Conservation (phyloP, 192 early-diverging fungal species). For the Phycomyces nitens region DNA sequence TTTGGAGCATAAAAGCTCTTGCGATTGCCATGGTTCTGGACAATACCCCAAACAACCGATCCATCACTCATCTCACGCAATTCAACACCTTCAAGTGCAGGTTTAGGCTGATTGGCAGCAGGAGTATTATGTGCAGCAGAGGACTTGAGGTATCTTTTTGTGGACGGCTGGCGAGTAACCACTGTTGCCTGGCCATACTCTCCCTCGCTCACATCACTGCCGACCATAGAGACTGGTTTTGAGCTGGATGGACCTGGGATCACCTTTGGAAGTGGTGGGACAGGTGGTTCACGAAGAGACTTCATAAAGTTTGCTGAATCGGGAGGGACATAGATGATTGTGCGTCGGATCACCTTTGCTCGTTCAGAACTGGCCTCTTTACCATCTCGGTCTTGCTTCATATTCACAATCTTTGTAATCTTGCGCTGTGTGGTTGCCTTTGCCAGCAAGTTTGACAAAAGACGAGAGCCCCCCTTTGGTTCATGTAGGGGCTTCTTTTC, state of each 20-base stretch:
- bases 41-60: constrained; percentile 31
- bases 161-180: constrained; percentile 9
- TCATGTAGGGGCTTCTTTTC: neutral
- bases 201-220: neutral
- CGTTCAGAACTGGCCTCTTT: neutral
- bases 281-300: neutral
- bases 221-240: neutral
- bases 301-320: constrained; percentile 10
- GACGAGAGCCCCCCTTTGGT: neutral
- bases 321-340: constrained; percentile 32
- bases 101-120: neutral
- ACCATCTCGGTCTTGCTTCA: constrained; percentile 8
- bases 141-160: neutral
- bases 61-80: constrained; percentile 38
- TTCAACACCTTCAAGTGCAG: constrained; percentile 29
- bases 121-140: neutral
- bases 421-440: neutral
- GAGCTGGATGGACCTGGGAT: neutral
- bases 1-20: constrained; percentile 20
- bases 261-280: neutral
- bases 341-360: constrained; percentile 30
- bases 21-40: constrained; percentile 24
- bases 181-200: constrained; percentile 12
- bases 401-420: constrained; percentile 15
- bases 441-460: constrained; percentile 4